These are phyloP conservation scores for Bassia scoparia DNA, from an alignment of 148 eudicot genomes.

Conservation along the genomic window DNA sequence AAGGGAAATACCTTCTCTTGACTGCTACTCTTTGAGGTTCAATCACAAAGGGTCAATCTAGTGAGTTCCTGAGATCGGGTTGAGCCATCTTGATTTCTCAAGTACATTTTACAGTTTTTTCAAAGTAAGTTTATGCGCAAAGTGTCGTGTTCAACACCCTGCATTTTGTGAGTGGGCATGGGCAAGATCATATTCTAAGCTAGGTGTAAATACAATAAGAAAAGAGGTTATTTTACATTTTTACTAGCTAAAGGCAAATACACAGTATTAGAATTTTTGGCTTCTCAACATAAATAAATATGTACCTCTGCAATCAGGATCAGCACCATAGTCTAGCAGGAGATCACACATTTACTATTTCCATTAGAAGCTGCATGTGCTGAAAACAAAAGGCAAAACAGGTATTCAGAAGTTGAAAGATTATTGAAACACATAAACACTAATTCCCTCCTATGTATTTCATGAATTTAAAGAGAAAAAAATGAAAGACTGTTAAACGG, in stretches of 20 bases:
- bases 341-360: conserved; percentile 69
- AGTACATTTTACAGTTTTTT: too few species aligned
- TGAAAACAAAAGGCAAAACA: conserved; percentile 24
- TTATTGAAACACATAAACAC: background rate
- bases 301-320: conserved; percentile 79
- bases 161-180: background rate
- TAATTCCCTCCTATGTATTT: background rate
- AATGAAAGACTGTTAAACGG: background rate
- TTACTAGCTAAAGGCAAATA: background rate
- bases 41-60: too few species aligned
- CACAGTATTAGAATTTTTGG: background rate
- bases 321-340: conserved; percentile 78
- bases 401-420: background rate
- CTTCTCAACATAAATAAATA: background rate
- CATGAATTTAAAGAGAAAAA: too few species aligned
- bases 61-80: too few species aligned
- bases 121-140: too few species aligned
- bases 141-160: too few species aligned
- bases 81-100: too few species aligned
- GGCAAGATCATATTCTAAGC: background rate
- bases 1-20: too few species aligned
- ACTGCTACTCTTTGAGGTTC: too few species aligned
- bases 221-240: background rate
- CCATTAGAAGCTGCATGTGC: conserved; percentile 93
- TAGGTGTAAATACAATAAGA: background rate